Evolutionary conservation across 768 basidiomycete species (phyloP), one percentile per base, ranked within the genome.

Genomic region (Rhodotorula sphaerocarpa): DNA sequence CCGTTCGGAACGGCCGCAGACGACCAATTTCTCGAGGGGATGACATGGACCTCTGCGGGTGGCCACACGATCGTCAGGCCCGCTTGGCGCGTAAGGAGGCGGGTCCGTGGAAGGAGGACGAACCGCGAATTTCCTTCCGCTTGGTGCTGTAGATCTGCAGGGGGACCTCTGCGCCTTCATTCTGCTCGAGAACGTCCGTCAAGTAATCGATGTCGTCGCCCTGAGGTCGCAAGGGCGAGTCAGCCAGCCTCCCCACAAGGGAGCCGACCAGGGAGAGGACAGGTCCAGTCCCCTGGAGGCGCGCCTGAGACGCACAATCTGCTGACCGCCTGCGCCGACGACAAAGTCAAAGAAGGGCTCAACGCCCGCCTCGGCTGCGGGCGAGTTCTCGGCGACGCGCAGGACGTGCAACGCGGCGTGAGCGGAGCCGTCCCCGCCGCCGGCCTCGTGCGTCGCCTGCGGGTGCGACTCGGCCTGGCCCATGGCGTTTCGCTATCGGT

Each of bases 331-430:
- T 60, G 90, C 86, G 15, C 93, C 95, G 45, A 95, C 84, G 27
- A 99, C 82, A 74, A 95, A 97, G 78, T 97, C 95, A 71, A 99
- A 99, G 77, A 90, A 92, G 5, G 93, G 88, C 73, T 87, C 88
- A 50, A 92, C 84, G 57, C 80, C 81, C 1, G 89, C 88, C 62
- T 84, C 80, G 1, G 88, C 88, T 1, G 93, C 89, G 10, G 95
- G 95, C 2, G 88, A 91, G 55, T 53, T 34, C 30, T 67, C 66
- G 23, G 66, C 66, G 41, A 67, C 61, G 31, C 66, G 46, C 1
- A 67, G 57, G 43, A 63, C 61, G 55, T 67, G 66, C 55, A 59
- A 63, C 14, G 63, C 63, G 42, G 50, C 34, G 33, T 39, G 36
- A 9, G 36, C 16, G 10, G 36, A 39, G 10, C 36, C 36, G 36